Evolutionary conservation across 371 early-diverging fungal genomes (phyloP).

Genomic region (Apophysomyces ossiformis): DNA sequence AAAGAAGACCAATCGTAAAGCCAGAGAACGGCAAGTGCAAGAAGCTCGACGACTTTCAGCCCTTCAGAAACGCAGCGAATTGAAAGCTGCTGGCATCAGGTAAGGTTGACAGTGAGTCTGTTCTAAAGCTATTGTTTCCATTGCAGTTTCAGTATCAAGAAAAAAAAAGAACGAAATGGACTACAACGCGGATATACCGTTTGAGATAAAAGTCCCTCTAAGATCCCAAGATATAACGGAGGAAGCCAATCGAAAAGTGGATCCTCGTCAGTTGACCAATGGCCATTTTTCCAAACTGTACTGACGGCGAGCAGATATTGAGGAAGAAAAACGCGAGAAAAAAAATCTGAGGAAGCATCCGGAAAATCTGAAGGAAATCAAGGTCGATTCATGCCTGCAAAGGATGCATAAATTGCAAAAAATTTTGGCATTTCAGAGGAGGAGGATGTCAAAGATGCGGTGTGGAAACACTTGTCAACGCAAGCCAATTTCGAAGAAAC

Average conservation of each 20-base stretch:
- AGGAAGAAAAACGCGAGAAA: constrained; percentile 74
- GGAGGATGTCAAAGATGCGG: constrained; percentile 39
- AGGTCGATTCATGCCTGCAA: constrained; percentile 58
- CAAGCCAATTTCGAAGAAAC: constrained; percentile 41
- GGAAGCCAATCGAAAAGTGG: constrained; percentile 69
- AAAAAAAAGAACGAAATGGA: constrained; percentile 82
- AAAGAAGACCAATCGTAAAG: constrained; percentile 98
- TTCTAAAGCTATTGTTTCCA: background rate
- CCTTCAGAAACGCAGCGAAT: constrained; percentile 93
- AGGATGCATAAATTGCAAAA: constrained; percentile 63
- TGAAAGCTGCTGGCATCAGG: constrained; percentile 96
- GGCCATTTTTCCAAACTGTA: constrained; percentile 79
- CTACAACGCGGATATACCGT: constrained; percentile 96
- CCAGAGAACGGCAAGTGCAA: constrained; percentile 95
- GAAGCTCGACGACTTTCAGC: constrained; percentile 91
- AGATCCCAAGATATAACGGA: constrained; percentile 94
- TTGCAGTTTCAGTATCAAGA: constrained; percentile 54
- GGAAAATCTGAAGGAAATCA: constrained; percentile 52
- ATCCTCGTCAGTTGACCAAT: constrained; percentile 64
- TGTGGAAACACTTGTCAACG: constrained; percentile 37
- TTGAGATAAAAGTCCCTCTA: constrained; percentile 83
- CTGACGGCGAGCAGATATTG: constrained; percentile 73
- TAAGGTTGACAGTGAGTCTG: constrained; percentile 22
- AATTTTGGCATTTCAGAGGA: constrained; percentile 47
- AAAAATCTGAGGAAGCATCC: constrained; percentile 59